phyloP scores from a whole-genome alignment of 805 yeast genomes.

The Brettanomyces bruxellensis region DNA sequence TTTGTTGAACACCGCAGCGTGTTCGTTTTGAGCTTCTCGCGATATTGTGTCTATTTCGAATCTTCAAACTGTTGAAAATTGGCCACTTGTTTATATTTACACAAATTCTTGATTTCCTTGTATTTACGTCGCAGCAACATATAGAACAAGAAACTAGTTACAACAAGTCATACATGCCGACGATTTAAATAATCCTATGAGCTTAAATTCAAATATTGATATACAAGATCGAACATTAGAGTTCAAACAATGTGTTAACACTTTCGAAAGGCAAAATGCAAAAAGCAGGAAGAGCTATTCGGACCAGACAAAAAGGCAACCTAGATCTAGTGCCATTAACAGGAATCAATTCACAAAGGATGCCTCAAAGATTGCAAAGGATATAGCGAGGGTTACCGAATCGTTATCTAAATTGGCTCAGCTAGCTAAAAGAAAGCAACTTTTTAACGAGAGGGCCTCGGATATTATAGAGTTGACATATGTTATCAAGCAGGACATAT shows the following conservation, averaged over 20 bases:
- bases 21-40: not conserved
- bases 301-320: constrained; percentile 14
- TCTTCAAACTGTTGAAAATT: not conserved
- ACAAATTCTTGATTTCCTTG: too few relatives aligned
- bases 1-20: not conserved
- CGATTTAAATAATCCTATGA: not conserved
- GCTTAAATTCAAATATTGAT: constrained; percentile 13
- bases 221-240: constrained; percentile 84
- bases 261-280: constrained; percentile 50
- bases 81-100: too few relatives aligned
- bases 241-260: constrained; percentile 83
- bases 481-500: constrained; percentile 78
- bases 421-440: constrained; percentile 79
- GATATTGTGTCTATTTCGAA: not conserved
- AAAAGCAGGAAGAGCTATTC: constrained; percentile 17
- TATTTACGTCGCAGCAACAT: too few relatives aligned
- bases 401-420: constrained; percentile 69
- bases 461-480: constrained; percentile 90
- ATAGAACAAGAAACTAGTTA: not conserved
- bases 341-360: constrained; percentile 56
- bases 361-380: constrained; percentile 81
- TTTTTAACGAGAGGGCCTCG: constrained; percentile 89
- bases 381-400: constrained; percentile 78
- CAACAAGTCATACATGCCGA: not conserved
- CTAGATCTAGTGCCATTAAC: constrained; percentile 10